A percentile compares a stretch with the other conserved stretches of the same genome.
Evolutionary conservation across 345 rosid species (phyloP).

Genomic region (Raphanus sativus): DNA sequence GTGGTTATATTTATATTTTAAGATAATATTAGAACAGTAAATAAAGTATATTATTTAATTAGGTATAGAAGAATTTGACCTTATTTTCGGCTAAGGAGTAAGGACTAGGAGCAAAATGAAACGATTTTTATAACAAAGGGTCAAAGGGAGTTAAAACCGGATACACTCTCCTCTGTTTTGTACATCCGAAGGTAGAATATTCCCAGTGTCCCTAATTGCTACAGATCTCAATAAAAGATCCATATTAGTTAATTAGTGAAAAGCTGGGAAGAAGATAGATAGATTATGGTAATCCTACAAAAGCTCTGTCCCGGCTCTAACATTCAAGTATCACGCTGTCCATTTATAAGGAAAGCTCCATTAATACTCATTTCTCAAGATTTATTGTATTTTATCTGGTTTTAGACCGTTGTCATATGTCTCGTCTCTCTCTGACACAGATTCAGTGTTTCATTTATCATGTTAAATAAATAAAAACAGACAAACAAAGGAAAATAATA

Average conservation of each 20-base stretch:
- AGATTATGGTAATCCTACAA: constrained; percentile 11
- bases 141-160: background rate
- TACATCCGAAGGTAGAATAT: constrained; percentile 30
- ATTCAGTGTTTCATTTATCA: constrained; percentile 22
- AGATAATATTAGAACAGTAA: background rate
- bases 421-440: constrained; percentile 29
- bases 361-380: constrained; percentile 23
- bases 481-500: constrained; percentile 9
- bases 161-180: background rate
- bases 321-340: constrained; percentile 36
- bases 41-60: too few relatives aligned
- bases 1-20: too few relatives aligned
- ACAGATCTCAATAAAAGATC: constrained; percentile 28
- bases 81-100: background rate
- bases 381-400: background rate
- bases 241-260: constrained; percentile 27
- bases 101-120: background rate
- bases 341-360: constrained; percentile 16
- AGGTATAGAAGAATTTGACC: background rate
- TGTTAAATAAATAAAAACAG: background rate
- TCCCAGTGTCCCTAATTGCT: constrained; percentile 20
- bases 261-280: constrained; percentile 9
- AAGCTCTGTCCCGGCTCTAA: constrained; percentile 35
- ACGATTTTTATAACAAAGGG: background rate
- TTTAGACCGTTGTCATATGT: constrained; percentile 36